Conservation (phyloP, 257 asterid genomes). For the Nicotiana undulata region DNA sequence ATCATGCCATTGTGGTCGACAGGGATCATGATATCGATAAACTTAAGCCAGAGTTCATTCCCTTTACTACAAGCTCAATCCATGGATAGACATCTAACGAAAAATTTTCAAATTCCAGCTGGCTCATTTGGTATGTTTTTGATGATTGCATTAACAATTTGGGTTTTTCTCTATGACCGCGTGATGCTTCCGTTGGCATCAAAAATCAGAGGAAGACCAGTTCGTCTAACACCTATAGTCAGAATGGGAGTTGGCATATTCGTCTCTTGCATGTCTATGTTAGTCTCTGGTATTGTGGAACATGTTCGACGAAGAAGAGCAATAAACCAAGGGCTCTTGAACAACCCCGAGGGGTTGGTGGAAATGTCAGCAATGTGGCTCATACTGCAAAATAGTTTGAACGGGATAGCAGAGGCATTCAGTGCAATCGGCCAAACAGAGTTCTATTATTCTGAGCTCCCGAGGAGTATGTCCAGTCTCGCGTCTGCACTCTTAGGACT, state of each 20-base stretch:
- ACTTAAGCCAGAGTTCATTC: slow-evolving; percentile 10
- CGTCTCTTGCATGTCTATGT: slow-evolving; percentile 41
- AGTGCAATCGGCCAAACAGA: slow-evolving; percentile 49
- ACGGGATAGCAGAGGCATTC: slow-evolving; percentile 56
- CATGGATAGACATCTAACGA: slow-evolving; percentile 3
- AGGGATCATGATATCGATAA: slow-evolving; percentile 6
- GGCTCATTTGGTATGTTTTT: slow-evolving; percentile 9
- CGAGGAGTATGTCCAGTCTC: slow-evolving; percentile 52
- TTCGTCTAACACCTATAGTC: slow-evolving; percentile 26
- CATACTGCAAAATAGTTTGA: slow-evolving; percentile 36
- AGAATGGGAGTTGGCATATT: slow-evolving; percentile 62
- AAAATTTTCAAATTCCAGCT: slow-evolving; percentile 1
- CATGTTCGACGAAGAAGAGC: slow-evolving; percentile 37
- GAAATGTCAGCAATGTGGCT: slow-evolving; percentile 69
- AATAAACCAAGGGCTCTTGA: slow-evolving; percentile 29
- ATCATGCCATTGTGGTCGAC: slow-evolving; percentile 27
- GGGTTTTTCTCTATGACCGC: slow-evolving; percentile 49
- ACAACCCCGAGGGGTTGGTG: slow-evolving; percentile 30
- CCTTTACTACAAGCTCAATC: slow-evolving; percentile 9
- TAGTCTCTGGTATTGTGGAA: slow-evolving; percentile 42
- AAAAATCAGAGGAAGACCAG: slow-evolving; percentile 31
- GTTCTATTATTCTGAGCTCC: slow-evolving; percentile 59
- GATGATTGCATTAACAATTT: slow-evolving; percentile 26
- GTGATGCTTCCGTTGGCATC: slow-evolving; percentile 49
- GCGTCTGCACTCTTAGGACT: slow-evolving; percentile 45